Base-by-base conservation (phyloP, 441 rosid genomes). In the Arabidopsis lyrata region DNA sequence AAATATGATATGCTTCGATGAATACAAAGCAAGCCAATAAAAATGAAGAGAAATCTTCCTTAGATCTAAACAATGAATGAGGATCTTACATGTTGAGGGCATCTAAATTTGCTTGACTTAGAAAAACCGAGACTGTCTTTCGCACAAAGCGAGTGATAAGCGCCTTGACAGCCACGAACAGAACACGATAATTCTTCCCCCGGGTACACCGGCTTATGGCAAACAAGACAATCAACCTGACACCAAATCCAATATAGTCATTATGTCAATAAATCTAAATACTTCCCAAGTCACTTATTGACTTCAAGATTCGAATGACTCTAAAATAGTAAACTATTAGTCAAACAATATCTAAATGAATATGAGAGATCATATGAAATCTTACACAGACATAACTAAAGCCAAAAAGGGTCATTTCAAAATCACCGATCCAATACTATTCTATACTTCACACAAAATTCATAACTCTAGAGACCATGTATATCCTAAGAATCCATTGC, bases 31-130 rank as follows among this genome's bases (percentile, higher is more conserved):
- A 42, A 63, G 22, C 63, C 8, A 32, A n/a, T 3, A 29, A 49
- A 44, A 11, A 50, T 39, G 54, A 62, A 72, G 15, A 39, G 15
- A 39, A 27, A 5, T 15, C 2, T 56, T 72, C n/a, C 16, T 32
- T 36, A 18, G 4, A 15, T 39, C 44, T 20, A 65, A 34, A 50
- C 57, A 62, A 16, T 34, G 56, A 36, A 77, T 12, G 60, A 53
- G 53, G 54, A 55, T 42, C 83, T 86, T 83, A 95, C 99, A 88
- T 95, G 98, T 35, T 89, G 99, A 34, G 97, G 93, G 70, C 99
- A 95, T 85, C 77, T 91, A 69, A 95, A 95, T 57, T 84, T 92
- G 60, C 53, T 79, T 1, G 53, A 58, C 27, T 76, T 85, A 6
- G 82, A 69, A 74, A 83, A 58, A 13, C 83, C 81, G 36, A 81